Percentiles rank a stretch among this genome's conserved stretches.
phyloP scores from a whole-genome alignment of 73 alveolate genomes.

The Stentor coeruleus region DNA sequence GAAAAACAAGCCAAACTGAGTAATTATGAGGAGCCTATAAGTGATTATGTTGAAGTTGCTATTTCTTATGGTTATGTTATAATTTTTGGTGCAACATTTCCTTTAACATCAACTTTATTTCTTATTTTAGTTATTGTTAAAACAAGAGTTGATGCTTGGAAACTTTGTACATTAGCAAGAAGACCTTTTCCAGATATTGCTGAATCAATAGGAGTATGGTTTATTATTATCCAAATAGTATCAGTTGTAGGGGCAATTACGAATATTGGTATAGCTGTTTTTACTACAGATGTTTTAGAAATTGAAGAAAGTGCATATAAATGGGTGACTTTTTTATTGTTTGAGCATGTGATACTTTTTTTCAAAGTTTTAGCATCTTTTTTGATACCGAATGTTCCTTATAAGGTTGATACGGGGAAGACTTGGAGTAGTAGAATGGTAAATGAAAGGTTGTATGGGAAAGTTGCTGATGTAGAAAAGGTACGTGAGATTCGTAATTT shows the following conservation, averaged over 20 bases:
- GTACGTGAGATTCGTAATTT: background rate
- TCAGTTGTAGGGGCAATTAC: background rate
- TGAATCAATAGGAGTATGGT: background rate
- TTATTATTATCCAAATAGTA: background rate
- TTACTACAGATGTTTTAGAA: background rate
- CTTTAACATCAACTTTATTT: background rate
- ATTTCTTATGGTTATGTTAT: conserved; percentile 19
- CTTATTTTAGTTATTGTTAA: background rate
- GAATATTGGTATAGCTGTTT: background rate
- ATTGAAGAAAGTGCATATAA: background rate
- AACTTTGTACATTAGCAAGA: background rate
- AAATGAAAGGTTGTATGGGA: conserved; percentile 9
- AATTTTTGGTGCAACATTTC: conserved; percentile 6
- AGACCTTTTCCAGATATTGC: background rate
- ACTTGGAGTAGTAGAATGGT: conserved; percentile 23
- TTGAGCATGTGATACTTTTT: conserved; percentile 22
- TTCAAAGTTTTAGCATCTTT: background rate
- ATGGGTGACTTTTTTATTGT: conserved; percentile 10
- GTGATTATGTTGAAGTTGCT: conserved; percentile 23
- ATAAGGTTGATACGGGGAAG: background rate
- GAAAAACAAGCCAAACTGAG: conserved; percentile 10
- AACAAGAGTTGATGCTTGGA: background rate
- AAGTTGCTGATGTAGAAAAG: background rate
- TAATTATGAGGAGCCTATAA: conserved; percentile 12
- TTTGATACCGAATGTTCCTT: conserved; percentile 19